phyloP scores from a whole-genome alignment of 2,329 filamentous ascomycete species.

The Escovopsis weberi region DNA sequence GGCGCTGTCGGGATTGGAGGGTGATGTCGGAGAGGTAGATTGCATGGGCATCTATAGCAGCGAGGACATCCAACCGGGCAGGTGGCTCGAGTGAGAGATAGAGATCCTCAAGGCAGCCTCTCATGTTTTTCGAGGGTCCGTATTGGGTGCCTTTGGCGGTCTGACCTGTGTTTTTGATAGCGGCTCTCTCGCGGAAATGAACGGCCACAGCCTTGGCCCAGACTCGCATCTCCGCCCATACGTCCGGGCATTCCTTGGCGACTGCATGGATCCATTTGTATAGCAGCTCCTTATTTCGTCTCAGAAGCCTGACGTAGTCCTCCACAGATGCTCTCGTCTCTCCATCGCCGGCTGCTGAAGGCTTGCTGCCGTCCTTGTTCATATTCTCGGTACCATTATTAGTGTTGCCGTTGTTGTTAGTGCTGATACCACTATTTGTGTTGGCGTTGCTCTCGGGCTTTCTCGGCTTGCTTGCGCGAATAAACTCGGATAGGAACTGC shows the following conservation, averaged over 20 bases:
- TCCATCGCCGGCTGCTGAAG: conserved; percentile 11
- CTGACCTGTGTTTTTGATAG: too few relatives aligned
- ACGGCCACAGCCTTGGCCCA: conserved; percentile 45
- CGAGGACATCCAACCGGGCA: conserved; percentile 30
- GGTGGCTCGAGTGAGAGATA: conserved; percentile 31
- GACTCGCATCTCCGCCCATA: conserved; percentile 43
- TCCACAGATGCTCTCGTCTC: conserved; percentile 44
- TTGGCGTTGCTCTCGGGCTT: conserved; percentile 11
- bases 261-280: conserved; percentile 62
- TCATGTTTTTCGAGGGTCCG: conserved; percentile 20
- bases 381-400: too few relatives aligned
- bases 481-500: conserved; percentile 55
- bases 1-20: conserved; percentile 35
- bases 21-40: conserved; percentile 43
- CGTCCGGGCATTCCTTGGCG: conserved; percentile 50
- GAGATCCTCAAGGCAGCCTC: conserved; percentile 24
- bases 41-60: conserved; percentile 44
- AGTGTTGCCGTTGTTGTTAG: too few relatives aligned
- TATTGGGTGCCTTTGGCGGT: not conserved
- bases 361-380: too few relatives aligned
- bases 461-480: conserved; percentile 40
- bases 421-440: too few relatives aligned
- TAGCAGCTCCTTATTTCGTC: conserved; percentile 45
- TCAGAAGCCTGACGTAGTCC: conserved; percentile 55
- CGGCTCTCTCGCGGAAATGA: conserved; percentile 34